phyloP scores from a whole-genome alignment of 441 rosid genomes.

The Cnidoscolus chayamansa region DNA sequence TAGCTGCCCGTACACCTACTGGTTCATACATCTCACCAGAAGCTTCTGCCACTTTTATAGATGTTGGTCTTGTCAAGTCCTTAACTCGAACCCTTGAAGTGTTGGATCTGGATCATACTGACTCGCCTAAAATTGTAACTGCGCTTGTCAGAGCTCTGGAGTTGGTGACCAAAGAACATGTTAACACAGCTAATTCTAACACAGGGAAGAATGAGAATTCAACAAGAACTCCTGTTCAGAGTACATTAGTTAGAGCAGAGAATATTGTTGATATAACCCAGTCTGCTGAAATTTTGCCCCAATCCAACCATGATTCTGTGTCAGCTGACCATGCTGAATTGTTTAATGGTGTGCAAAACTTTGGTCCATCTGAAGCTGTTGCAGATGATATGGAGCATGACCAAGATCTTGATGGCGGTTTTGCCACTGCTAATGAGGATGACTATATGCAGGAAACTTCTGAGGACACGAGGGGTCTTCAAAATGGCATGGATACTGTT shows the following conservation, averaged over 20 bases:
- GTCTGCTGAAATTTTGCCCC: constrained; percentile 55
- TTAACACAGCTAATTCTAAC: constrained; percentile 37
- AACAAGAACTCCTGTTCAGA: constrained; percentile 46
- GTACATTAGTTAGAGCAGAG: constrained; percentile 57
- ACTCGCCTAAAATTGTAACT: constrained; percentile 82
- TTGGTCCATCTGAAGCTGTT: constrained; percentile 78
- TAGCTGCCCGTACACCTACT: constrained; percentile 80
- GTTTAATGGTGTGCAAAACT: constrained; percentile 49
- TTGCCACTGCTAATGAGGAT: constrained; percentile 66
- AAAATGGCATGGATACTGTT: constrained; percentile 67
- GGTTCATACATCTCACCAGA: constrained; percentile 83
- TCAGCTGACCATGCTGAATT: constrained; percentile 55
- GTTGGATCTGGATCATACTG: constrained; percentile 84
- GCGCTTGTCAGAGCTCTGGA: constrained; percentile 88
- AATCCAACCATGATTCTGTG: constrained; percentile 54
- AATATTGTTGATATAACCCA: constrained; percentile 54
- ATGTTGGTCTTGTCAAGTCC: constrained; percentile 83
- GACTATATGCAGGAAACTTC: constrained; percentile 91
- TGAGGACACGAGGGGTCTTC: constrained; percentile 71
- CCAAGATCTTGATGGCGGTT: constrained; percentile 83
- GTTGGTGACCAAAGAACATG: constrained; percentile 92
- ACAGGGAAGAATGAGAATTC: constrained; percentile 64
- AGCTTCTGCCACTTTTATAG: constrained; percentile 90
- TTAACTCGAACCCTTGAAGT: constrained; percentile 81
- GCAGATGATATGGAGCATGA: constrained; percentile 98